Base-by-base conservation (phyloP, 768 basidiomycete species). In the Kwoniella pini region DNA sequence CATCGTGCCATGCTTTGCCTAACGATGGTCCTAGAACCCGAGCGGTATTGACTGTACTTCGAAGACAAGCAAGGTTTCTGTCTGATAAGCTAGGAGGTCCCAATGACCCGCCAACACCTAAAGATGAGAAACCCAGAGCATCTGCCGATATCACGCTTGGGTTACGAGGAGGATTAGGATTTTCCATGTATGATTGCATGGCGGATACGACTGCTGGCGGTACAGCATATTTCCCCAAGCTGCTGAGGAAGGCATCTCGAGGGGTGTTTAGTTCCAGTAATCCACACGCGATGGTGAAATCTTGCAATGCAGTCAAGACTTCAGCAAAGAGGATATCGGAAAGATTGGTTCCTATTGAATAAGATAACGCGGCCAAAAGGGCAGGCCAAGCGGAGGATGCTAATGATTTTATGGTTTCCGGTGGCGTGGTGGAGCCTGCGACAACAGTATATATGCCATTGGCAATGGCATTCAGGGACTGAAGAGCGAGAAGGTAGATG, bases 321-420 rank as follows among this genome's bases (percentile, higher is more conserved):
- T 94, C 92, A 10, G 87, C 86, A 74, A 98, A 97, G 2, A 97
- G 85, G 46, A 90, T 87, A 69, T 95, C 92, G 0, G 92, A 92
- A 15, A 99, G 85, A 71, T 91, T 91, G 10, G 93, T 95, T 2
- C 86, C 84, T 62, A 97, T 87, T 69, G 91, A 83, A 79, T 91
- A 95, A 0, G 92, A 91, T 0, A 95, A 82, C 0, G 91, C 88
- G 0, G 94, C 92, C 10, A 97, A 85, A 0, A 97, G 81, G 1
- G 92, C 90, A 0, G 95, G 95, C 94, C 94, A 99, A 0, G 88
- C 88, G 45, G 84, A 85, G 39, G 88, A 87, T 39, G 95, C 83
- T 85, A 98, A 93, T 30, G 84, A 85, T 33, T 87, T 85, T 15
- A 88, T 87, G 0, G 86, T 84, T n/a, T 55, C 22, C 10, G 45